Conservation (phyloP, 2,329 filamentous ascomycete genomes). For the Cladosporium colombiae region DNA sequence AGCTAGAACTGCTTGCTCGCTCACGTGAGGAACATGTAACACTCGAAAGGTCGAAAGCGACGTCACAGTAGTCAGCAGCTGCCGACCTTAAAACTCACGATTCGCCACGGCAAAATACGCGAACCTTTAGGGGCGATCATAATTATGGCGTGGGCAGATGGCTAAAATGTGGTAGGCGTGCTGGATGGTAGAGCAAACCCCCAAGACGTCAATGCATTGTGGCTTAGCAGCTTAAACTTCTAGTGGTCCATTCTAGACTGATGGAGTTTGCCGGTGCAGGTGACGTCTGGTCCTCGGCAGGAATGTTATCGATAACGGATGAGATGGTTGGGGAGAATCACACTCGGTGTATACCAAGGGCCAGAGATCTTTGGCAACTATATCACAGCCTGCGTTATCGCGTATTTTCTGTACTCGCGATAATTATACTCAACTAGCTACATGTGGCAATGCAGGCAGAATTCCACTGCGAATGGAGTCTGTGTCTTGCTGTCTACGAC, state of each 20-base stretch:
- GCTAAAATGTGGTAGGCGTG: neutral
- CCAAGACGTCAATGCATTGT: constrained; percentile 2
- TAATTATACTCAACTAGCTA: neutral
- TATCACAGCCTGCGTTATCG: neutral
- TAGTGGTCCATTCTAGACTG: constrained; percentile 1
- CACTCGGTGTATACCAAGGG: too few relatives aligned
- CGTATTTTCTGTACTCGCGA: neutral
- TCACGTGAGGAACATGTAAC: neutral
- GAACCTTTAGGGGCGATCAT: neutral
- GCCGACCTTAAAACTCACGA: neutral
- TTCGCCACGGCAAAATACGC: neutral
- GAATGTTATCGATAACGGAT: neutral
- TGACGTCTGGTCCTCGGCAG: neutral
- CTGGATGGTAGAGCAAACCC: neutral
- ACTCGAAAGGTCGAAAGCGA: neutral
- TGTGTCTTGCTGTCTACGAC: too few relatives aligned
- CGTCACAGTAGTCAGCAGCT: neutral
- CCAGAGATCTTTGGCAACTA: neutral
- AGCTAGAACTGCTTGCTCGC: neutral
- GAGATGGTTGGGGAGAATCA: neutral
- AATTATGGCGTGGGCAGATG: neutral
- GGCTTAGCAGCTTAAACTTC: neutral
- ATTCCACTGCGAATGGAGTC: neutral
- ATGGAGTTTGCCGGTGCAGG: neutral
- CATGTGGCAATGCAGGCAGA: neutral